phyloP scores from a whole-genome alignment of 2,329 filamentous ascomycete genomes.

The Mycosphaerella sp. region DNA sequence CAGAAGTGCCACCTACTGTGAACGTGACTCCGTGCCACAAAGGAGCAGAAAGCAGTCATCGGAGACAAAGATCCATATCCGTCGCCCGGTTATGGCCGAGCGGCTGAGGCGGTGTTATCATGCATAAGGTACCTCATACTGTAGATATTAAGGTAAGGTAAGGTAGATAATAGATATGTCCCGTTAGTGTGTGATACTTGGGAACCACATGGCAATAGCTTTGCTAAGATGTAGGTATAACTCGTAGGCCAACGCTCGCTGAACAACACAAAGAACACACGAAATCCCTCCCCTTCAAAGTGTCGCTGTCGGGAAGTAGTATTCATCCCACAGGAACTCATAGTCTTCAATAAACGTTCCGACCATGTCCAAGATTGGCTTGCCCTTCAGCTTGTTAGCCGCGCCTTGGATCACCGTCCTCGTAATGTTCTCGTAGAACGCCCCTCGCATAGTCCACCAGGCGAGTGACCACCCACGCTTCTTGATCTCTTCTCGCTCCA shows the following conservation, averaged over 20 bases:
- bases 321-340: conserved; percentile 96
- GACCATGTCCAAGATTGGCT: conserved; percentile 72
- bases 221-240: too few species aligned
- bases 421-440: conserved; percentile 90
- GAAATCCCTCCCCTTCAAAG: conserved; percentile 33
- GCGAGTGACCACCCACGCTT: conserved; percentile 84
- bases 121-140: neutral
- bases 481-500: conserved; percentile 85
- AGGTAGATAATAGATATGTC: neutral
- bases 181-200: too few species aligned
- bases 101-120: conserved; percentile 1
- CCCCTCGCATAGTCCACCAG: conserved; percentile 97
- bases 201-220: neutral
- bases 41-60: neutral
- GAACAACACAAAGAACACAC: conserved; percentile 6
- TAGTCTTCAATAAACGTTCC: conserved; percentile 90
- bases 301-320: conserved; percentile 74
- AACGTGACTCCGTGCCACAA: conserved; percentile 1
- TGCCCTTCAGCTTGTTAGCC: conserved; percentile 63
- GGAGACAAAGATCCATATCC: conserved; percentile 9
- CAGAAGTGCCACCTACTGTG: neutral
- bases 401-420: conserved; percentile 61
- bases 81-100: conserved; percentile 6
- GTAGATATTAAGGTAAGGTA: too few species aligned
- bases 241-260: conserved; percentile 9